These are phyloP conservation scores for Hirsutella minnesotensis DNA, from an alignment of 2,329 filamentous ascomycete genomes.

Conservation along the genomic window DNA sequence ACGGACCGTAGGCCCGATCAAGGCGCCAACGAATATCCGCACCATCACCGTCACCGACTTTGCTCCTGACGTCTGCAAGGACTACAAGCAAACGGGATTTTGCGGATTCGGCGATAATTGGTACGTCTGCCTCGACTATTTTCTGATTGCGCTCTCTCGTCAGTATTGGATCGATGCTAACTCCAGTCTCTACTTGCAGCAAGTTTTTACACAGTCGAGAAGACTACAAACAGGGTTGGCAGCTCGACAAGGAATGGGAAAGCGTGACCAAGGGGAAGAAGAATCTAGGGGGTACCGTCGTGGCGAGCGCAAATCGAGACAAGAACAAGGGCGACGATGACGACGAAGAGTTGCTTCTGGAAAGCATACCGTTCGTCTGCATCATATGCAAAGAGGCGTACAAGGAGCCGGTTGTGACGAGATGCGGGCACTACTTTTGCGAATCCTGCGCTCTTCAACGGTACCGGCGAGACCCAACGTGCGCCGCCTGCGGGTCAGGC, in stretches of 20 bases:
- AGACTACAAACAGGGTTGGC: conserved; percentile 86
- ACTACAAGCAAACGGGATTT: conserved; percentile 67
- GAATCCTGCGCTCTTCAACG: conserved; percentile 76
- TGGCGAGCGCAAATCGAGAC: conserved; percentile 45
- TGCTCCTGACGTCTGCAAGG: conserved; percentile 88
- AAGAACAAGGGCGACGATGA: conserved; percentile 22
- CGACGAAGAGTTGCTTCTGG: conserved; percentile 59
- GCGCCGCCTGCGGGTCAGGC: conserved; percentile 72
- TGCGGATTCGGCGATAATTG: conserved; percentile 31
- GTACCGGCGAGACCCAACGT: conserved; percentile 78
- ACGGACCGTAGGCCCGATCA: conserved; percentile 70
- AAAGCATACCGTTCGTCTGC: conserved; percentile 82
- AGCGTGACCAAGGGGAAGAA: conserved; percentile 62
- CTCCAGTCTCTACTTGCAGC: conserved; percentile 7
- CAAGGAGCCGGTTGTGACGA: conserved; percentile 69
- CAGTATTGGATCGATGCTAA: neutral
- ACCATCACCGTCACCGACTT: conserved; percentile 87
- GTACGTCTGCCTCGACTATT: conserved; percentile 6
- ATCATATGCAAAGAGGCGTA: conserved; percentile 75
- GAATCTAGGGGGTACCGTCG: conserved; percentile 45
- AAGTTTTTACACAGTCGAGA: conserved; percentile 69
- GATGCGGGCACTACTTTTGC: conserved; percentile 95
- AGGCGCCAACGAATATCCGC: conserved; percentile 78
- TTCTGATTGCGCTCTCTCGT: neutral
- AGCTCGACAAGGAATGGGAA: conserved; percentile 92